Conservation (phyloP, 2,329 filamentous ascomycete species). For the Tetracladium maxilliforme region DNA sequence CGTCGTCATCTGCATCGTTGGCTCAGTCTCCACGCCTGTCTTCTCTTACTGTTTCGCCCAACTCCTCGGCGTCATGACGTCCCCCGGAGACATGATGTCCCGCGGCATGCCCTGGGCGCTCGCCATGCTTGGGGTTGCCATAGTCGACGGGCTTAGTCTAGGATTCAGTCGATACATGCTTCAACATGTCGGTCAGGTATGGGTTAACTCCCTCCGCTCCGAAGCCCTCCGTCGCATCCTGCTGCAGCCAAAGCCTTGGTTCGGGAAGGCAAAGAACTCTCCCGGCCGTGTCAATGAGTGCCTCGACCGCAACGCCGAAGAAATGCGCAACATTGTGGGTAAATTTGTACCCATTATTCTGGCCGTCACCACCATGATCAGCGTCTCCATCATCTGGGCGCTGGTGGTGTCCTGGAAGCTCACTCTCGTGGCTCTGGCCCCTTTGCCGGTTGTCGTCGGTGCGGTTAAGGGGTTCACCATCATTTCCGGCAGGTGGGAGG, state of each 20-base stretch:
- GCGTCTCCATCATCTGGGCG: conserved; percentile 61
- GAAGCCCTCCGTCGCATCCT: conserved; percentile 57
- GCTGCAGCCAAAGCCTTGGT: conserved; percentile 65
- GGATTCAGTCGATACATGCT: conserved; percentile 58
- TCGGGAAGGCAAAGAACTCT: conserved; percentile 53
- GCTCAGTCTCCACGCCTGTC: conserved; percentile 52
- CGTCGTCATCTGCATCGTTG: conserved; percentile 43
- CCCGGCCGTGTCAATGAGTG: conserved; percentile 50
- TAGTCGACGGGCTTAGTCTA: conserved; percentile 47
- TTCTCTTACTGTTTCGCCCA: conserved; percentile 68
- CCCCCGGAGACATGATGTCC: too few relatives aligned
- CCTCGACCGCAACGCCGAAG: conserved; percentile 71
- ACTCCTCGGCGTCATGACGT: conserved; percentile 46
- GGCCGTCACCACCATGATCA: conserved; percentile 50
- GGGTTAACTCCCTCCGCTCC: conserved; percentile 59
- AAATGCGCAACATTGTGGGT: conserved; percentile 71
- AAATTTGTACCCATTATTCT: conserved; percentile 61
- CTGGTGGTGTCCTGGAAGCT: conserved; percentile 64
- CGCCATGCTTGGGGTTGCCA: conserved; percentile 51
- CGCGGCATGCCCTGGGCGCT: conserved; percentile 50
- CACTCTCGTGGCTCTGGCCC: conserved; percentile 59
- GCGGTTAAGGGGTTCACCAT: conserved; percentile 51
- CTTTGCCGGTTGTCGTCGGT: conserved; percentile 50
- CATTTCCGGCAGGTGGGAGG: conserved; percentile 60
- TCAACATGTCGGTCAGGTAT: conserved; percentile 55